Percentiles rank a stretch among this genome's conserved stretches.
Evolutionary conservation across 495 filamentous ascomycete genomes (phyloP).

Genomic region (Clohesyomyces aquaticus): DNA sequence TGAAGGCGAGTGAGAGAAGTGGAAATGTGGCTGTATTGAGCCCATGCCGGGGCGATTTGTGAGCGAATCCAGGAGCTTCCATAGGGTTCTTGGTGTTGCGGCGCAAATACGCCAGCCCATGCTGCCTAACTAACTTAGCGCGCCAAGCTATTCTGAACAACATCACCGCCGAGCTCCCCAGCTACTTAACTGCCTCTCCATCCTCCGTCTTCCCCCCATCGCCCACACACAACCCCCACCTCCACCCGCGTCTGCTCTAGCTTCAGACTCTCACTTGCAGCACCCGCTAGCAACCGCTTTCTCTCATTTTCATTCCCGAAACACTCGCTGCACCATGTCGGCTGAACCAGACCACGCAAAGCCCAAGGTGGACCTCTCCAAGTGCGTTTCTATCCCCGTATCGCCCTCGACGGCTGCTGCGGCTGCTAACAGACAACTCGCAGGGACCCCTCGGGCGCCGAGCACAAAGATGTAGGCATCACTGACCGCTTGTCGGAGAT

Average conservation of each 20-base stretch:
- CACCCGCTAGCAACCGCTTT: not conserved
- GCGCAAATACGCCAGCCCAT: constrained; percentile 14
- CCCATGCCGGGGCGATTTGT: constrained; percentile 24
- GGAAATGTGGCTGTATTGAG: not conserved
- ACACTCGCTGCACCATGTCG: constrained; percentile 57
- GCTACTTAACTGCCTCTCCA: constrained; percentile 31
- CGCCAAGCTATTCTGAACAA: not conserved
- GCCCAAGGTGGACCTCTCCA: constrained; percentile 83
- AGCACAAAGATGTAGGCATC: constrained; percentile 76
- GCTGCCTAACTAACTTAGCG: constrained; percentile 28
- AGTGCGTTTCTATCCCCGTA: constrained; percentile 62
- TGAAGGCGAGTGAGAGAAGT: not conserved
- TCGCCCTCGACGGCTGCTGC: constrained; percentile 11
- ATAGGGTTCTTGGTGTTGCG: constrained; percentile 31
- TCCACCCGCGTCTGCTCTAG: not conserved
- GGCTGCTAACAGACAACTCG: constrained; percentile 46
- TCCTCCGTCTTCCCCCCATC: constrained; percentile 24
- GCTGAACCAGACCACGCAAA: constrained; percentile 78
- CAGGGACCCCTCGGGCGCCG: constrained; percentile 87
- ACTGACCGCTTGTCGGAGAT: constrained; percentile 26
- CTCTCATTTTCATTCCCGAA: constrained; percentile 1
- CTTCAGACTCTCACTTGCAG: not conserved
- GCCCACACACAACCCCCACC: constrained; percentile 4
- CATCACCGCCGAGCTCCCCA: constrained; percentile 27
- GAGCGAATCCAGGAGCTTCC: constrained; percentile 19